A percentile compares a stretch with the other conserved stretches of the same genome.
Conservation (phyloP, 2,329 filamentous ascomycete genomes). For the Monilinia vaccinii-corymbosi region DNA sequence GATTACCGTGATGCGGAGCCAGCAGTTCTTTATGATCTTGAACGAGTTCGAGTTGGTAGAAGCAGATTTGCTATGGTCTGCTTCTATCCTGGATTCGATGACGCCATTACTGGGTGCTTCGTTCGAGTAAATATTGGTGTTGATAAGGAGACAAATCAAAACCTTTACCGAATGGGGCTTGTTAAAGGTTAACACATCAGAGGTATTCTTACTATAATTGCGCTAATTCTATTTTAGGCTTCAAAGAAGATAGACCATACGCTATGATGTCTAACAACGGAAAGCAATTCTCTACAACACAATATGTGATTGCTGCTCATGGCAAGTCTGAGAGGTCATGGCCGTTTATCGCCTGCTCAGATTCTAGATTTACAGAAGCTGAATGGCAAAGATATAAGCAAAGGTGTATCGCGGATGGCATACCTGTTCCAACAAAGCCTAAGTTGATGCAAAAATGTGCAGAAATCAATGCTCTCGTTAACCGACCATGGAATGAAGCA, state of each 20-base stretch:
- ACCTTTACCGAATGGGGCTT: slow-evolving; percentile 77
- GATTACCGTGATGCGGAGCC: slow-evolving; percentile 47
- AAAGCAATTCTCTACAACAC: slow-evolving; percentile 71
- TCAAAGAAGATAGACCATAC: slow-evolving; percentile 73
- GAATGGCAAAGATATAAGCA: slow-evolving; percentile 78
- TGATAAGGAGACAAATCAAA: slow-evolving; percentile 61
- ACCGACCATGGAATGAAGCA: slow-evolving; percentile 71
- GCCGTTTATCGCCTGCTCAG: slow-evolving; percentile 85
- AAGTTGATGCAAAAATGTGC: slow-evolving; percentile 62
- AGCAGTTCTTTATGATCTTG: slow-evolving; percentile 69
- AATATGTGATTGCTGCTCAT: slow-evolving; percentile 73
- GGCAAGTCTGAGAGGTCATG: slow-evolving; percentile 78
- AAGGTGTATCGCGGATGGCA: slow-evolving; percentile 61
- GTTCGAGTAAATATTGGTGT: slow-evolving; percentile 76
- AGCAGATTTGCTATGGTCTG: slow-evolving; percentile 84
- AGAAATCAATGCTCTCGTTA: slow-evolving; percentile 71
- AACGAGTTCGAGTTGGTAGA: slow-evolving; percentile 74
- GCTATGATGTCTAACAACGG: slow-evolving; percentile 67
- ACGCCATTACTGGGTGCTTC: slow-evolving; percentile 74
- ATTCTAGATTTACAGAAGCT: slow-evolving; percentile 70
- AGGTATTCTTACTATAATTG: background rate
- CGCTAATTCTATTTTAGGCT: slow-evolving; percentile 44
- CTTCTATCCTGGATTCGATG: slow-evolving; percentile 85
- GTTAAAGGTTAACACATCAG: slow-evolving; percentile 60
- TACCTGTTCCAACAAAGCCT: slow-evolving; percentile 65